A percentile compares a stretch with the other conserved stretches of the same genome.
These are phyloP conservation scores for Cercis canadensis DNA, from an alignment of 306 rosid species.

Conservation along the genomic window DNA sequence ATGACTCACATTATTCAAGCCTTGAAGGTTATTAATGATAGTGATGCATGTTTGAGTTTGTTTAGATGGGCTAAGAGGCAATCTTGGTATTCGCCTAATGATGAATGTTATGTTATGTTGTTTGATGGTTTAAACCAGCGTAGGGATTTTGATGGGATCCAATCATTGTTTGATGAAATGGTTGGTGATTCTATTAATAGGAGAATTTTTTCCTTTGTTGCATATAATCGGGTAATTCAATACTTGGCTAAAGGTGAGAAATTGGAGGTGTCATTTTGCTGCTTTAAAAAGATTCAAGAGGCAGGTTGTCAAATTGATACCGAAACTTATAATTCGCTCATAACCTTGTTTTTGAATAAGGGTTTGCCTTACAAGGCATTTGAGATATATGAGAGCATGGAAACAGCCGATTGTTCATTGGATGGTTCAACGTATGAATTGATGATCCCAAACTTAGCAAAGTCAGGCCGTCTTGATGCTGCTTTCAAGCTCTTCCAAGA, in stretches of 20 bases:
- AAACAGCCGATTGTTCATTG: constrained; percentile 59
- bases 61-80: constrained; percentile 94
- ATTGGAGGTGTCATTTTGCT: constrained; percentile 85
- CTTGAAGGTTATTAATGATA: constrained; percentile 64
- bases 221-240: constrained; percentile 78
- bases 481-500: constrained; percentile 86
- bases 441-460: constrained; percentile 91
- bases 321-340: constrained; percentile 77
- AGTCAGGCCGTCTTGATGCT: constrained; percentile 93
- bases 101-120: constrained; percentile 71
- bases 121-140: constrained; percentile 75
- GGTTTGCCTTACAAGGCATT: constrained; percentile 93
- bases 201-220: constrained; percentile 53
- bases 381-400: constrained; percentile 94
- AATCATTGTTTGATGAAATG: constrained; percentile 83
- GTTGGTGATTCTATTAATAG: constrained; percentile 64
- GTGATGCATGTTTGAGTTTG: constrained; percentile 75
- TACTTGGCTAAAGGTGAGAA: constrained; percentile 88
- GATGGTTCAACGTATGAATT: constrained; percentile 85
- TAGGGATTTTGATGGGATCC: constrained; percentile 81
- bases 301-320: constrained; percentile 68
- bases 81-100: constrained; percentile 76
- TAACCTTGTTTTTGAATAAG: constrained; percentile 79
- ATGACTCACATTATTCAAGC: constrained; percentile 77
- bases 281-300: constrained; percentile 82